Evolutionary conservation across 2,329 filamentous ascomycete genomes (phyloP).

Genomic region (Pseudohalonectria lignicola): DNA sequence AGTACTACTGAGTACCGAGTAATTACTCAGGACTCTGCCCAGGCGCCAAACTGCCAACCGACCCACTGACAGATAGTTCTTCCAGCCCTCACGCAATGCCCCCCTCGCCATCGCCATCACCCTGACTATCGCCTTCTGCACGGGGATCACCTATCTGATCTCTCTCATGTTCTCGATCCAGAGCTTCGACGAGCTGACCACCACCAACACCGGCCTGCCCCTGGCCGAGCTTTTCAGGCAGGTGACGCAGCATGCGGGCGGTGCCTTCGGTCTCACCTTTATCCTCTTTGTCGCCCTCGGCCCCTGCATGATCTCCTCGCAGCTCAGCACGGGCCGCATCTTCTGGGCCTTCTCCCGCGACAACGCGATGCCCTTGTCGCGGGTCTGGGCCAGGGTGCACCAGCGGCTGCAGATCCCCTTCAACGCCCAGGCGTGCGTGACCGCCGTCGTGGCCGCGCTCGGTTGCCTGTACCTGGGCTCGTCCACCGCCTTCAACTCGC

Average conservation of each 20-base stretch:
- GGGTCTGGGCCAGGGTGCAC: constrained; percentile 23
- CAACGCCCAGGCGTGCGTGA: constrained; percentile 22
- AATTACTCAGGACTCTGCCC: no score
- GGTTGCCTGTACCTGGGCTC: constrained; percentile 30
- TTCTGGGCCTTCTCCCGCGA: constrained; percentile 20
- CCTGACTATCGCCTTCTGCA: constrained; percentile 34
- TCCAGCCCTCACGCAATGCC: constrained; percentile 22
- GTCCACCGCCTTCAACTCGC: constrained; percentile 29
- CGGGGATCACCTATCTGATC: constrained; percentile 35
- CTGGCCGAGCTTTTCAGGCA: constrained; percentile 33
- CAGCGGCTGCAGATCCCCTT: constrained; percentile 22
- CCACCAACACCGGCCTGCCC: constrained; percentile 29
- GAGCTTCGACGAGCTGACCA: constrained; percentile 29
- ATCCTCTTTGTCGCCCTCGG: constrained; percentile 31
- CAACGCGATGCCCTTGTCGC: constrained; percentile 25
- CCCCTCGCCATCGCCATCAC: constrained; percentile 29
- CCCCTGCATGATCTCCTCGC: constrained; percentile 24
- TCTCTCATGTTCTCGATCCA: constrained; percentile 40
- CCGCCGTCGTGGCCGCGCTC: constrained; percentile 21
- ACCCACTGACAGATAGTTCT: no score
- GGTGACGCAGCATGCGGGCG: constrained; percentile 25
- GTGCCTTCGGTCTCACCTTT: constrained; percentile 27
- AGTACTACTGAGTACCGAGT: no score
- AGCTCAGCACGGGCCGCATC: constrained; percentile 20
- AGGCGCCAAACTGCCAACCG: no score